phyloP scores from a whole-genome alignment of 2,329 filamentous ascomycete genomes.

The Ascochyta clinopodiicola region DNA sequence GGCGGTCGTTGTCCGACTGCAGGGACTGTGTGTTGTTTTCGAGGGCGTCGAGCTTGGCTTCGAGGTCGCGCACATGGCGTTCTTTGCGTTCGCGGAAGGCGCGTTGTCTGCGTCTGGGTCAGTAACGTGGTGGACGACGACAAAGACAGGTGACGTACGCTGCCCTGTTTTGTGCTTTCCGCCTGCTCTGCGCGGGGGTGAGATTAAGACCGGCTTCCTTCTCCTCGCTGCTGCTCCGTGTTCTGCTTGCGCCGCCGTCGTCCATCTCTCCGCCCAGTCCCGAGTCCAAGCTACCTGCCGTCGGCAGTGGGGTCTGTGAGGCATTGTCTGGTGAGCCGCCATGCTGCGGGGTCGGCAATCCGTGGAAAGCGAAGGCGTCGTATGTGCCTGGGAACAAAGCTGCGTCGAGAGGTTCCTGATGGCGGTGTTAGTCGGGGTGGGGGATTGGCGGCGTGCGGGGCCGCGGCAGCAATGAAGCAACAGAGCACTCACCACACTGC shows the following conservation, averaged over 20 bases:
- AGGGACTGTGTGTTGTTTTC: conserved; percentile 76
- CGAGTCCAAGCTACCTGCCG: conserved; percentile 52
- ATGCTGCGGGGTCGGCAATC: conserved; percentile 34
- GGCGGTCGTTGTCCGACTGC: conserved; percentile 81
- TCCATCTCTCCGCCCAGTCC: conserved; percentile 51
- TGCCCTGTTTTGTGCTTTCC: conserved; percentile 75
- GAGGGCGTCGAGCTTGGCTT: conserved; percentile 79
- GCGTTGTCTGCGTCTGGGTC: conserved; percentile 71
- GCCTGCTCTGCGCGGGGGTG: conserved; percentile 59
- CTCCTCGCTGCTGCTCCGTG: conserved; percentile 55
- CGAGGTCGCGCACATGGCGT: conserved; percentile 89
- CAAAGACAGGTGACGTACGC: conserved; percentile 61
- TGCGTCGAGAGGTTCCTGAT: conserved; percentile 54
- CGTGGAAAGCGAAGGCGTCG: conserved; percentile 41
- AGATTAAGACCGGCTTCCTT: conserved; percentile 52
- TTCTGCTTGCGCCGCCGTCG: conserved; percentile 37
- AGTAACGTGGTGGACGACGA: conserved; percentile 1
- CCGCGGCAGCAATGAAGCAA: background rate
- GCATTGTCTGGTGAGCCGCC: conserved; percentile 42
- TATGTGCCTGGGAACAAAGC: conserved; percentile 39
- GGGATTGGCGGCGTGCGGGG: conserved; percentile 17
- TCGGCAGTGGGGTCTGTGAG: conserved; percentile 37
- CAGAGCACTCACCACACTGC: conserved; percentile 41
- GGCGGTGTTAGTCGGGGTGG: conserved; percentile 30
- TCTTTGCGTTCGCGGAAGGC: conserved; percentile 97